These are phyloP conservation scores for Iberis pinnata DNA, from an alignment of 345 rosid species.

Conservation along the genomic window DNA sequence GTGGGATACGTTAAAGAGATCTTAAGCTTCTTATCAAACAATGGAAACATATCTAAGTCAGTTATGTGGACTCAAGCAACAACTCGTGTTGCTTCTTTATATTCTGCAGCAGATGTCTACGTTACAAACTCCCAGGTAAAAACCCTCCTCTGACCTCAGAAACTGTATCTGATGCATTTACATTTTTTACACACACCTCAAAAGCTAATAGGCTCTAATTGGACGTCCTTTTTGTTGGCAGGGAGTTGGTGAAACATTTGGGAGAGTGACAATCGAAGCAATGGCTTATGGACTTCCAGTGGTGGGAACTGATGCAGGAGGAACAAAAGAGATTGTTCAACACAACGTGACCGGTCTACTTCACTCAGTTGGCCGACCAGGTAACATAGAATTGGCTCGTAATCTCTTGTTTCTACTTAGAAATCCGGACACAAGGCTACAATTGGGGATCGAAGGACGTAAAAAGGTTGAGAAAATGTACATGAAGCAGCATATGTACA, in stretches of 20 bases:
- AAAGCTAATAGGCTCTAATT: no score
- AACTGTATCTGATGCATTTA: neutral
- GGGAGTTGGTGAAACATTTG: conserved; percentile 96
- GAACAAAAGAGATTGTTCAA: conserved; percentile 75
- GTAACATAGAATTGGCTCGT: conserved; percentile 45
- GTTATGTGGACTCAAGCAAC: conserved; percentile 84
- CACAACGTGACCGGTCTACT: conserved; percentile 79
- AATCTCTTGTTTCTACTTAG: conserved; percentile 48
- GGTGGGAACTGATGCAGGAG: conserved; percentile 90
- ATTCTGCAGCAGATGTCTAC: conserved; percentile 94
- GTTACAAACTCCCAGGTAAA: conserved; percentile 85
- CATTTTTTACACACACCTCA: neutral
- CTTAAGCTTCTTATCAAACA: conserved; percentile 45
- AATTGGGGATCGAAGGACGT: conserved; percentile 65
- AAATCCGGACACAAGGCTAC: conserved; percentile 43
- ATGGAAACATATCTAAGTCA: conserved; percentile 58
- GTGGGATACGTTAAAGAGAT: conserved; percentile 67
- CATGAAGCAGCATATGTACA: conserved; percentile 87
- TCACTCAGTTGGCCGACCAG: conserved; percentile 60
- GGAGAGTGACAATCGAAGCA: conserved; percentile 97
- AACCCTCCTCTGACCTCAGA: neutral
- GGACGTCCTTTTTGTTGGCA: conserved; percentile 17
- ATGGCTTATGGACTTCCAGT: conserved; percentile 97
- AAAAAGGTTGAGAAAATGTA: conserved; percentile 52
- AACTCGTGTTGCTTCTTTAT: conserved; percentile 79